Evolutionary conservation across 805 yeast species (phyloP).

Genomic region (Myxozyma melibiosi): DNA sequence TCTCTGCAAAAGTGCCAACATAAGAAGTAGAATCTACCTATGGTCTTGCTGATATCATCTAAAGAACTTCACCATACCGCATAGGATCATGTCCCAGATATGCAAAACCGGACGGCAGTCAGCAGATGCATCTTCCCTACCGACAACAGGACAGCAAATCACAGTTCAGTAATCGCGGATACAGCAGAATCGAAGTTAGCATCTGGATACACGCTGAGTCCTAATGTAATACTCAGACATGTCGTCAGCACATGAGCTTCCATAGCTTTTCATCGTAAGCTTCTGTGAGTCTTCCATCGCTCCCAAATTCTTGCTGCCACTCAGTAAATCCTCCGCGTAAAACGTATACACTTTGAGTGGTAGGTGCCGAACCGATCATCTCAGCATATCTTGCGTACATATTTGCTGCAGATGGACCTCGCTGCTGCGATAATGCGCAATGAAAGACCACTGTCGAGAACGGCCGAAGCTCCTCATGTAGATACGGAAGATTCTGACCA

Average conservation of each 20-base stretch:
- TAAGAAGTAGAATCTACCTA: no score
- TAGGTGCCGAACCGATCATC: conserved; percentile 36
- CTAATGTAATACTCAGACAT: no score
- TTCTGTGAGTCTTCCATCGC: conserved; percentile 64
- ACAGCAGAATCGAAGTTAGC: no score
- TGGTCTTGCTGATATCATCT: no score
- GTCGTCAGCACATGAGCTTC: conserved; percentile 21
- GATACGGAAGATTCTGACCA: conserved; percentile 45
- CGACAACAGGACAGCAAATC: no score
- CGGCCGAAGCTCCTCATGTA: conserved; percentile 42
- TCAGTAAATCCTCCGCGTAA: conserved; percentile 80
- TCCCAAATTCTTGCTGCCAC: conserved; percentile 81
- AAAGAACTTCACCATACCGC: no score
- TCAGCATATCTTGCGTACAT: conserved; percentile 54
- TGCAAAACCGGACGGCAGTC: no score
- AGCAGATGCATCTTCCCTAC: no score
- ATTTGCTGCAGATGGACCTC: conserved; percentile 87
- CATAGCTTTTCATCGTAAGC: conserved; percentile 52
- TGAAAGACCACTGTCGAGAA: conserved; percentile 72
- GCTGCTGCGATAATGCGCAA: conserved; percentile 85
- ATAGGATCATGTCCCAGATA: no score
- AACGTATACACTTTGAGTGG: conserved; percentile 61
- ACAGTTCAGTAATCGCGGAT: no score
- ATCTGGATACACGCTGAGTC: no score
- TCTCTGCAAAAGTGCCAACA: no score